Base-by-base conservation (phyloP, 352 stramenopile genomes). In the Phytophthora macrochlamydospora region DNA sequence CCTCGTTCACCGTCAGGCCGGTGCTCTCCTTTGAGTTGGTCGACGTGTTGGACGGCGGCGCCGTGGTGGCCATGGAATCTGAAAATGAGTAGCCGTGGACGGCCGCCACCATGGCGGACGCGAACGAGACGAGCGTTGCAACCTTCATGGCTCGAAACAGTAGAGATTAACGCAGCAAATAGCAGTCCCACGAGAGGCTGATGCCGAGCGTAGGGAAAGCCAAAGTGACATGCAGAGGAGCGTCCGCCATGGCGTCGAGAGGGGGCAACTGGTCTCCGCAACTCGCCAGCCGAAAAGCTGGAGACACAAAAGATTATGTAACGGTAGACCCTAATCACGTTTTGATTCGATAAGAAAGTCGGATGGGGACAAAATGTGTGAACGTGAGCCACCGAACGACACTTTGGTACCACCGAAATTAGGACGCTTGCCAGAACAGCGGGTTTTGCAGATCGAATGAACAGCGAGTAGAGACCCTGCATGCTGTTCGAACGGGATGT, bases 21-120 rank as follows among this genome's bases (percentile, higher is more conserved):
- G 59, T 66, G 45, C 44, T 66, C 31, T 71, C 56, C 13, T 65
- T 60, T 7, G 45, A 43, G 48, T 59, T 51, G 3, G 55, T 12
- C 3, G 40, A 30, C 9, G 51, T n/a, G 9, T 32, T 51, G 44
- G 45, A 24, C 18, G 62, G 32, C 9, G 28, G 18, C 29, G 46
- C 51, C 14, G 30, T 58, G 12, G 61, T 56, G 8, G 50, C 38
- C 57, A 73, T 65, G 3, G 49, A 55, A 28, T 74, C 66, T 29
- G 61, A 72, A 64, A 81, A 83, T 49, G 62, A 59, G 56, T 79
- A 75, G 7, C 45, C 68, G 48, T 63, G 18, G 7, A 49, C 55
- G 13, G 49, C 40, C 7, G 54, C 50, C 7, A 52, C 61, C 59
- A 61, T 37, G 1, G 67, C 59, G 53, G 62, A 72, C 5, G 43